Evolutionary conservation across 345 rosid genomes (phyloP), one percentile per base, ranked within the genome.

Genomic region (Fremontodendron californicum): DNA sequence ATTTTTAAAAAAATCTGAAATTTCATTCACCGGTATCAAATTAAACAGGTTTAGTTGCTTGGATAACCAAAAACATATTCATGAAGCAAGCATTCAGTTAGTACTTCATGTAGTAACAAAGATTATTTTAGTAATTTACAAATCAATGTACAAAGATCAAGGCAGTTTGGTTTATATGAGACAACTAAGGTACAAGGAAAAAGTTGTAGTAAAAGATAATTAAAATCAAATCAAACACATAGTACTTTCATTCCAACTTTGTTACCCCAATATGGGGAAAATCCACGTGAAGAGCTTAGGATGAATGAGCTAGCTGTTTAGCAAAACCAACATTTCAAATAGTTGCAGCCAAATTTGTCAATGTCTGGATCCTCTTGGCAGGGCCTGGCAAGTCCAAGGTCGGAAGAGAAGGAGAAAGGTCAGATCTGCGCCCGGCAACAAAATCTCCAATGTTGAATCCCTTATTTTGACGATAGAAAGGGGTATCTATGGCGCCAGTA

Each of bases 401-500:
- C 71, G 82, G 57, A 13, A 52, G 55, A 78, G 62, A 54, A 55
- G 78, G 64, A 25, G 74, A 81, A 51, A 57, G 15, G 82, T 77
- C 81, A 78, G 81, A 73, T 87, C 89, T 71, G 6, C 46, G 6
- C 43, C 85, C 85, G 81, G 84, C 85, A 73, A 83, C 86, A 66
- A 85, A 84, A 83, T 83, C 89, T 79, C 57, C 21, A 51, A 19
- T 21, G 72, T 85, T 81, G 81, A 87, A 75, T 45, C 23, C 62
- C 29, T 74, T 76, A 57, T 39, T 68, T 10, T 29, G 51, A 78
- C 43, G 19, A 65, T 45, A 12, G 54, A 57, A 61, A 23, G 27
- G 4, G 18, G 9, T 0, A 33, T 10, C 55, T 37, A n/a, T 12
- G 39, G 54, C 58, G n/a, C n/a, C n/a, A 37, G 54, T 54, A 60